These are phyloP conservation scores for Plantago ovata DNA, from an alignment of 257 asterid genomes.

Conservation along the genomic window DNA sequence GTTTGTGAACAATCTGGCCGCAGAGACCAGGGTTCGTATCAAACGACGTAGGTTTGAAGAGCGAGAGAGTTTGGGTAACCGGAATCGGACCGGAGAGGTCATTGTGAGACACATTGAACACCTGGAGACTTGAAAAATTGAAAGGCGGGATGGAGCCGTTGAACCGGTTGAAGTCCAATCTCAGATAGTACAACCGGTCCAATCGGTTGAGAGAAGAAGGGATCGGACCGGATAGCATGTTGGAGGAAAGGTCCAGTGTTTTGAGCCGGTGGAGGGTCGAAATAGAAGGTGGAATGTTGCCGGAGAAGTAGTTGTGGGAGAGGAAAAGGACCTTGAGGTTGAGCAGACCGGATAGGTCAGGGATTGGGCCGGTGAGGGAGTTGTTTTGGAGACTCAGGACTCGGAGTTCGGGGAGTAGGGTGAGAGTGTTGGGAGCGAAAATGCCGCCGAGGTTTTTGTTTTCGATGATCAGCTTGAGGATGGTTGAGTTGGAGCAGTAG, in stretches of 20 bases:
- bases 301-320: constrained; percentile 55
- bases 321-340: constrained; percentile 68
- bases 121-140: constrained; percentile 51
- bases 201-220: constrained; percentile 37
- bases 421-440: constrained; percentile 44
- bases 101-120: constrained; percentile 67
- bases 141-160: constrained; percentile 79
- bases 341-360: constrained; percentile 54
- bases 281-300: constrained; percentile 54
- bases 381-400: constrained; percentile 70
- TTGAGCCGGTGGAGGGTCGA: constrained; percentile 70
- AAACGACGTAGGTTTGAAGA: constrained; percentile 52
- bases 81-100: constrained; percentile 75
- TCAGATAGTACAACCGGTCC: constrained; percentile 59
- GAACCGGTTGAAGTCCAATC: constrained; percentile 76
- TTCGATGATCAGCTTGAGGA: constrained; percentile 46
- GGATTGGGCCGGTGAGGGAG: constrained; percentile 80
- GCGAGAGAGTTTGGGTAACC: constrained; percentile 53
- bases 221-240: constrained; percentile 60
- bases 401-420: constrained; percentile 55
- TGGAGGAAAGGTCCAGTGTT: constrained; percentile 67
- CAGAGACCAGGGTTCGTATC: constrained; percentile 55
- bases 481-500: constrained; percentile 36
- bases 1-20: constrained; percentile 58
- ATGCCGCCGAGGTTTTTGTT: constrained; percentile 47